Conservation (phyloP, 1,284 basidiomycete genomes). For the Ustilago curta region DNA sequence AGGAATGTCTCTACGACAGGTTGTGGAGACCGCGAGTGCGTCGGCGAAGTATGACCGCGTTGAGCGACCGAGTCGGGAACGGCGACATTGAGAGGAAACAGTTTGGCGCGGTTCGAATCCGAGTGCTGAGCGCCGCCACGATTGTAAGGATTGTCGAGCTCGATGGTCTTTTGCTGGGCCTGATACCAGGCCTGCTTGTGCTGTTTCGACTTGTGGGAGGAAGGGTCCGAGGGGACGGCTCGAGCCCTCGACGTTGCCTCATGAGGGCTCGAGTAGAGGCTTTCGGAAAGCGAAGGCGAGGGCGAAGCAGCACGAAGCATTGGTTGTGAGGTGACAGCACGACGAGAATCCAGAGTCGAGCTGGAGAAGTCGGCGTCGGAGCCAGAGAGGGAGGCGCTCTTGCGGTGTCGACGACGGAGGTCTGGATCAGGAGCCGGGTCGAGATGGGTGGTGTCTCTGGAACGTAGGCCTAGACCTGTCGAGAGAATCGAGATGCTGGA, state of each 20-base stretch:
- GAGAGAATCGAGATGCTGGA: constrained; percentile 51
- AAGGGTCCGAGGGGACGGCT: not conserved
- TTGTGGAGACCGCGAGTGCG: constrained; percentile 10
- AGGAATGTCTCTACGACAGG: constrained; percentile 33
- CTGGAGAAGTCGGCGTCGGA: constrained; percentile 33
- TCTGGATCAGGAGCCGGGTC: constrained; percentile 7
- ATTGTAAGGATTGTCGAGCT: constrained; percentile 34
- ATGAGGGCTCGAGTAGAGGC: constrained; percentile 11
- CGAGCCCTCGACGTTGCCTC: not conserved
- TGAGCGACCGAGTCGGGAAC: not conserved
- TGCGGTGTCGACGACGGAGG: constrained; percentile 20
- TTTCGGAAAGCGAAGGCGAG: constrained; percentile 32
- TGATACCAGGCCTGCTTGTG: constrained; percentile 55
- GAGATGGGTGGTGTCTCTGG: constrained; percentile 11
- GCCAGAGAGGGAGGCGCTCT: constrained; percentile 37
- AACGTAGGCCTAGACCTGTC: constrained; percentile 21
- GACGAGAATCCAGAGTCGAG: constrained; percentile 13
- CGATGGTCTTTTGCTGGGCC: constrained; percentile 50
- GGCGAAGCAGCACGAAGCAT: constrained; percentile 31
- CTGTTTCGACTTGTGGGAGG: constrained; percentile 24
- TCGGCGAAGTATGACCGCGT: constrained; percentile 8
- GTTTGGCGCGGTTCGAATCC: constrained; percentile 13
- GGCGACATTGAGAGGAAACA: constrained; percentile 42
- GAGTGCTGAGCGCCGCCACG: constrained; percentile 4
- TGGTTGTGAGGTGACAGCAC: constrained; percentile 25